Base-by-base conservation (phyloP, 2,329 filamentous ascomycete genomes). In the Chaetomiaceae sp. region DNA sequence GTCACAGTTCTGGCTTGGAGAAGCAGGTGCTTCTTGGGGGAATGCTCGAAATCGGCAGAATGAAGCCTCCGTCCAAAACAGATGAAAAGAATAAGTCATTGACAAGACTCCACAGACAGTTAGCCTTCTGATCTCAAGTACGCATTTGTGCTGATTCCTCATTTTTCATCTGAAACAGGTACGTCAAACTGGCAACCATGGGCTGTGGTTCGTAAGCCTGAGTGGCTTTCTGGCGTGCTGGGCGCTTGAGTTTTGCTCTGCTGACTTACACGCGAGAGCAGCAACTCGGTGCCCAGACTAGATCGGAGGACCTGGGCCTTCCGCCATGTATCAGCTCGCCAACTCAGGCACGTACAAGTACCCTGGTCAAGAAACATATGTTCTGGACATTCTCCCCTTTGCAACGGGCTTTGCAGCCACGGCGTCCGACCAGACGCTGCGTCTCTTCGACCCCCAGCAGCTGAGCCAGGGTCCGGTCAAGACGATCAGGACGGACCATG, bases 341-440 rank as follows among this genome's bases (percentile, higher is more conserved):
- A 66, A 63, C 33, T 55, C 65, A 34, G 68, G 70, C 43, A 62
- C 60, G 45, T 70, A 66, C 55, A 62, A 60, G 11, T 68, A 70
- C 49, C 62, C 65, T 4, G 59, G 63, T 6, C 57, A 61, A 7
- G 71, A 73, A 3, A 68, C 74, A 42, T 84, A 83, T 61, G 73
- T 83, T 27, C 73, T 81, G 40, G 73, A 79, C 49, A 68, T 84
- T 42, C 66, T 74, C 20, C 71, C 75, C n/a, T 67, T 75, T 4
- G 55, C 66, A 2, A 29, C 52, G 3, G 70, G 74, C 5, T 70
- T 86, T 33, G 79, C 78, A 2, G 74, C 78, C 14, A 84, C 85
- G 47, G 77, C 81, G 3, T 87, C 85, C 0, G 83, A 88, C 65
- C 79, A 87, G 64, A 74, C 71, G n/a, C 69, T 90, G 17, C 75